Conservation (phyloP, 1,284 basidiomycete genomes). For the Sporisorium graminicola region DNA sequence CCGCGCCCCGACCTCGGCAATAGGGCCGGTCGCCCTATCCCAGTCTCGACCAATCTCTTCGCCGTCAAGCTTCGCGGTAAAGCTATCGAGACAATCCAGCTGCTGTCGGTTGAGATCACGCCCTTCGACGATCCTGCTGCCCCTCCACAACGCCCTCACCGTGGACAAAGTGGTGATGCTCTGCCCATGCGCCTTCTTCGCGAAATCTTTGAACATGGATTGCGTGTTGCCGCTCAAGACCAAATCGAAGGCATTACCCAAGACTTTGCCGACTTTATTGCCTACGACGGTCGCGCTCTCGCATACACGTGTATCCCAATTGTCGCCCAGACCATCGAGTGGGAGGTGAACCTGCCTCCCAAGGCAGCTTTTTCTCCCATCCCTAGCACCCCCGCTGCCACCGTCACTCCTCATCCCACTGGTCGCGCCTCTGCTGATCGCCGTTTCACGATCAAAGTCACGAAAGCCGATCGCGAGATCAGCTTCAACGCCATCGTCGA, state of each 20-base stretch:
- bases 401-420: conserved; percentile 12
- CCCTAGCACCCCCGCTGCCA: conserved; percentile 22
- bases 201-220: conserved; percentile 21
- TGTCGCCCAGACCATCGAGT: conserved; percentile 19
- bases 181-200: conserved; percentile 30
- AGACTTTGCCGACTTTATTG: conserved; percentile 20
- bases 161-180: background rate
- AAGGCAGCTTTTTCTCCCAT: conserved; percentile 19
- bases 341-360: conserved; percentile 41
- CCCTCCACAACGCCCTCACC: background rate
- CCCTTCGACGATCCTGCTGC: conserved; percentile 22
- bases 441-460: conserved; percentile 40
- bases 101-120: conserved; percentile 44
- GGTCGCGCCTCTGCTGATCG: conserved; percentile 15
- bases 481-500: conserved; percentile 29
- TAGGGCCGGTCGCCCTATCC: conserved; percentile 35
- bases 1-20: conserved; percentile 52
- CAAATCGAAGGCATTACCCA: conserved; percentile 29
- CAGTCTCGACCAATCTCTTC: conserved; percentile 40
- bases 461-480: conserved; percentile 26
- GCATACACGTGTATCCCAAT: conserved; percentile 21
- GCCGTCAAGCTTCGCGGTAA: background rate
- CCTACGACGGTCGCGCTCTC: conserved; percentile 47
- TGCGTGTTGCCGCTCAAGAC: conserved; percentile 12
- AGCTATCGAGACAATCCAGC: conserved; percentile 19